Evolutionary conservation across 2,329 filamentous ascomycete species (phyloP), one percentile per base, ranked within the genome.

Genomic region (Trichoderma sp.): DNA sequence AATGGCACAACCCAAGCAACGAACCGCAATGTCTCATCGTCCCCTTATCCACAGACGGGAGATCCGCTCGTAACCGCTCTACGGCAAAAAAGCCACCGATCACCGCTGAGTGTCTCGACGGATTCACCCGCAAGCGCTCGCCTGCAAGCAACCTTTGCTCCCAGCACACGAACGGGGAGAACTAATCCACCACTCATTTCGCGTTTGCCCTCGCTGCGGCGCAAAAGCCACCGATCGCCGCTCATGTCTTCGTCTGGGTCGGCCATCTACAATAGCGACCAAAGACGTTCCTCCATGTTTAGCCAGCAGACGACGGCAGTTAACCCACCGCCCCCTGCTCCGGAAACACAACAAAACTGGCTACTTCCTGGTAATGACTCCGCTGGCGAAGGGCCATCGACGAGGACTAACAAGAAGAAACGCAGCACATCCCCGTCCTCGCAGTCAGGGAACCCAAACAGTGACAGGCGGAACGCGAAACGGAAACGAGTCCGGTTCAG

Each of bases 31-130:
- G 8, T 19, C 6, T 9, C 25, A 19, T 19, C 52, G 13, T 60
- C 57, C 10, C 15, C 2, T 3, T 64, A 64, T 19, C 34, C 25
- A n/a, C n/a, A 54, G 27, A 54, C 50, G 25, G 37, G 29, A 13
- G 57, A 65, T 35, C 61, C 52, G 22, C 37, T 57, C 9, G 63
- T 57, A 13, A 37, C 63, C 29, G 15, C 52, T n/a, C 63, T 65
- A 3, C 52, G 63, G 6, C 63, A 9, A 19, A 65, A 65, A 22
- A 56, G 37, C 19, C 39, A 15, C 19, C 50, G 52, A 37, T 65
- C 52, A 2, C 63, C 39, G 8, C 52, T 65, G 5, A 65, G 37
- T 13, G 52, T 35, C 2, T 48, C 63, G 3, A 9, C 8, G 5
- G 35, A 42, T 9, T n/a, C 37, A 12, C 13, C 12, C 7, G 10